Evolutionary conservation across 768 basidiomycete species (phyloP).

Genomic region (Paxillus ammoniavirescens): DNA sequence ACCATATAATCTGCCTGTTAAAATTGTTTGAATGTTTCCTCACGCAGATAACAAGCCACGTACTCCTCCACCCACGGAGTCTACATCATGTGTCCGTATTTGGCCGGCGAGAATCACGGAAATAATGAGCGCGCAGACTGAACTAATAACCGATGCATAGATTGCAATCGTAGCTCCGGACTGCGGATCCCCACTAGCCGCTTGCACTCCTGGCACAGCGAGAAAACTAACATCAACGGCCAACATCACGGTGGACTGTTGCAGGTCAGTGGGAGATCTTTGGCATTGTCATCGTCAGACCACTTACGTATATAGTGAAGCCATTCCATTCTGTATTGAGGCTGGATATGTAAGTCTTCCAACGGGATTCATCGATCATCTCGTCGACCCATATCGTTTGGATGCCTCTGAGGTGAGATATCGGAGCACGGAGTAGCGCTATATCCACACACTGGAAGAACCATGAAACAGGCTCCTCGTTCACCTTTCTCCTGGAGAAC

Average conservation of each 20-base stretch:
- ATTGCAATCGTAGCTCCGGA: constrained; percentile 30
- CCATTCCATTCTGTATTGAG: constrained; percentile 23
- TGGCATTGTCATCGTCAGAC: not conserved
- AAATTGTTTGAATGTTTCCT: not conserved
- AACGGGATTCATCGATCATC: constrained; percentile 35
- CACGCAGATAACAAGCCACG: not conserved
- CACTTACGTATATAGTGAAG: constrained; percentile 42
- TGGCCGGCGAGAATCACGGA: no score
- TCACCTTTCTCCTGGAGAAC: not conserved
- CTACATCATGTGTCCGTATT: no score
- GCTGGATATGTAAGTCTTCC: constrained; percentile 23
- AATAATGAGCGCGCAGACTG: constrained; percentile 10
- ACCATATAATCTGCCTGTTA: constrained; percentile 23
- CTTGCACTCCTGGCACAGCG: constrained; percentile 39
- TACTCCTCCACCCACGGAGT: no score
- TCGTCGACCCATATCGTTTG: constrained; percentile 45
- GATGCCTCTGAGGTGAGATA: constrained; percentile 39
- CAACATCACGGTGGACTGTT: constrained; percentile 48
- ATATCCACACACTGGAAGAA: constrained; percentile 28
- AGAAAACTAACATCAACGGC: constrained; percentile 53
- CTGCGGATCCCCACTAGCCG: constrained; percentile 1
- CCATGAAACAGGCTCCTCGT: not conserved
- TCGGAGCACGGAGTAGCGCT: constrained; percentile 44
- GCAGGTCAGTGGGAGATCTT: not conserved
- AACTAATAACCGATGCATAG: constrained; percentile 35